Base-by-base conservation (phyloP, 371 early-diverging fungal species). In the Haplosporangium sp. region DNA sequence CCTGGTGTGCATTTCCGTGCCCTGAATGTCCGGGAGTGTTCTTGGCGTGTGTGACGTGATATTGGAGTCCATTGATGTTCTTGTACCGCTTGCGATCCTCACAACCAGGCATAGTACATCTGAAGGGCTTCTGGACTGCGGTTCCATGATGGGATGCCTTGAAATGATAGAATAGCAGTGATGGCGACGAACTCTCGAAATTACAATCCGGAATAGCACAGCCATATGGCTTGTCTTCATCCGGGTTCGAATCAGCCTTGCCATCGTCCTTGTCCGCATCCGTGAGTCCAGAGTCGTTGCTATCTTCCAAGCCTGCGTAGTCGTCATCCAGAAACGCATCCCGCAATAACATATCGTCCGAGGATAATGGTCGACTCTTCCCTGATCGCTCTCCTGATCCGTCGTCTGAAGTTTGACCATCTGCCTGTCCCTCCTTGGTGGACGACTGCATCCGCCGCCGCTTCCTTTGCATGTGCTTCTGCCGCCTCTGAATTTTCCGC, bases 11-110 rank as follows among this genome's bases (percentile, higher is more conserved):
- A 42, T 6, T 50, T 16, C 64, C 64, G 47, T 55, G 54, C 11
- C 73, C 73, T 8, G 59, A 59, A 82, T 82, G 84, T 2, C 80
- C 82, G 6, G 87, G 86, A 4, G 90, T 84, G 5, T 88, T 89
- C 60, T 91, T 91, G 43, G 94, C 92, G 59, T 93, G 91, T 56
- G 91, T 87, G 43, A 97, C 84, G 72, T 97, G 98, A 82, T 97
- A 97, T 74, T 95, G 94, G 9, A 99, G 87, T 7, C 99, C 99
- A 69, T 96, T 98, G 69, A 95, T 89, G 82, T 98, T 98, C 81
- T 98, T 98, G 87, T 99, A 99, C 21, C 88, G 82, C 69, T 95
- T 96, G 18, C 79, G 72, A 6, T 68, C 68, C 55, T 87, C 85
- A 66, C 99, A 98, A 0, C 86, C 91, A 6, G 86, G 82, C 82